A percentile compares a stretch with the other conserved stretches of the same genome.
phyloP scores from a whole-genome alignment of 768 basidiomycete species.

The Calocera cornea region DNA sequence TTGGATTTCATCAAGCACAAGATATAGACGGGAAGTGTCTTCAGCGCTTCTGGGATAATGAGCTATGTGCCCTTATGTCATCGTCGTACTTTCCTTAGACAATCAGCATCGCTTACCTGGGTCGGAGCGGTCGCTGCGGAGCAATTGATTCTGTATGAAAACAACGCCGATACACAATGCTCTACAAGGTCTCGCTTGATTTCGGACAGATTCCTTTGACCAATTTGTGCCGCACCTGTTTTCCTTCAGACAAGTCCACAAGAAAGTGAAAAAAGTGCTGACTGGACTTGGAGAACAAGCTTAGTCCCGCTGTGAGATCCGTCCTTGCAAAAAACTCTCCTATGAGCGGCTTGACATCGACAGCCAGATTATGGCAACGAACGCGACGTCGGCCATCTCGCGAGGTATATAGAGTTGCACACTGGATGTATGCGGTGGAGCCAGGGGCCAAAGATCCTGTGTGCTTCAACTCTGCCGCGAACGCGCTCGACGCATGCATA shows the following conservation, averaged over 20 bases:
- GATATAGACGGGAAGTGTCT: conserved; percentile 66
- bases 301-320: conserved; percentile 74
- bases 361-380: conserved; percentile 69
- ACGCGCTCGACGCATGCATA: conserved; percentile 67
- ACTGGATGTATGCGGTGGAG: conserved; percentile 54
- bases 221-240: conserved; percentile 55
- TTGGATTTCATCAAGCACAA: conserved; percentile 78
- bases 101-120: conserved; percentile 45
- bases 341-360: conserved; percentile 70
- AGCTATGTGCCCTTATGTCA: conserved; percentile 38
- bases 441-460: conserved; percentile 26
- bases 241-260: neutral
- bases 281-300: conserved; percentile 69
- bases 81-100: neutral
- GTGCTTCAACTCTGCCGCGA: conserved; percentile 65
- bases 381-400: conserved; percentile 66
- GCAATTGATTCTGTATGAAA: conserved; percentile 81
- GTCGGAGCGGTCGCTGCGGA: conserved; percentile 61
- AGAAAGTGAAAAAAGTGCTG: conserved; percentile 15
- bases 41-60: conserved; percentile 88
- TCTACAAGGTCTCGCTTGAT: conserved; percentile 79
- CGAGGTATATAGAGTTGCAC: conserved; percentile 77
- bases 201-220: conserved; percentile 45
- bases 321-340: conserved; percentile 83
- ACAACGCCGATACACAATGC: conserved; percentile 61